Evolutionary conservation across 257 asterid species (phyloP), one percentile per base, ranked within the genome.

Genomic region (Fraxinus excelsior): DNA sequence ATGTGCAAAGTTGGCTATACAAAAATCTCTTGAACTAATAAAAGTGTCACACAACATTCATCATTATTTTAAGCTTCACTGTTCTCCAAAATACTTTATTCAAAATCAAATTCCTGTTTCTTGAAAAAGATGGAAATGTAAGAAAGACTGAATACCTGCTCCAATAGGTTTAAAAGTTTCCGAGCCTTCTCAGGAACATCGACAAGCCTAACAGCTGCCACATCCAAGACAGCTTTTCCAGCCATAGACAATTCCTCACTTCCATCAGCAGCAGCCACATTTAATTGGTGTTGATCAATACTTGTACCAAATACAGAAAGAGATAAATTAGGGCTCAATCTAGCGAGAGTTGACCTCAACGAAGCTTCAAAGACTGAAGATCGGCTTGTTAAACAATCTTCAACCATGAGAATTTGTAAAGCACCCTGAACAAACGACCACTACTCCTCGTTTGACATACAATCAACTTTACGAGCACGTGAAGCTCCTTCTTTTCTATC

Each of bases 351-450:
- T 75, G 99, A 93, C 85, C 96, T 88, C 86, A 96, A 75, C 21
- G 98, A 93, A 76, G 99, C 98, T 88, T 93, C 99, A 84, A 92
- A 96, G 74, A 96, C 99, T 19, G 99, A 93, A 73, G 88, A 90
- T 82, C 98, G 90, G 85, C 97, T 96, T 19, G 95, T 87, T 82
- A 96, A 84, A 82, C 95, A 83, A 81, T 96, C 97, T 14, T 98
- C 85, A 84, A 96, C 98, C 0, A 96, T 90, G 85, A 96, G 97
- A 85, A 93, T 94, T 85, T 96, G 99, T 78, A 93, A 79, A 80
- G 99, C 97, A 32, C 97, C 98, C 88, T 96, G 99, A 75, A 96
- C 97, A 84, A 92, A 94, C 46, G 98, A 94, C 97, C 97, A 96
- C 78, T 93, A 97, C n/a, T n/a, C n/a, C 87, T 96, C 99, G 58